These are phyloP conservation scores for Leptographium lundbergii DNA, from an alignment of 2,329 filamentous ascomycete species.

Conservation along the genomic window DNA sequence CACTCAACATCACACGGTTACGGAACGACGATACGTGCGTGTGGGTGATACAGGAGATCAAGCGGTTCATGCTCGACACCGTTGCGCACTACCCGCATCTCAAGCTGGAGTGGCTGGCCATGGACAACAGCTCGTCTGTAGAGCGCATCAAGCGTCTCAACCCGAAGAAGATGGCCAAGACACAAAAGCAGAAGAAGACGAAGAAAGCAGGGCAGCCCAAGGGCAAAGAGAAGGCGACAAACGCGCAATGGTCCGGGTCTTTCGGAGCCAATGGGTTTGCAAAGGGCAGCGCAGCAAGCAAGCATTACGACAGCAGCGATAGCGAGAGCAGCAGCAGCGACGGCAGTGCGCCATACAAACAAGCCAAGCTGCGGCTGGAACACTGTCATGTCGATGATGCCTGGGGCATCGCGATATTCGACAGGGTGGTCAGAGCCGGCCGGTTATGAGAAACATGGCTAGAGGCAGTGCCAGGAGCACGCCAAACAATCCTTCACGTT, in stretches of 20 bases:
- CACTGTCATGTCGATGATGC: conserved; percentile 30
- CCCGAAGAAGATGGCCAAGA: conserved; percentile 20
- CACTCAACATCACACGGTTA: conserved; percentile 42
- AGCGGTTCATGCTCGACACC: conserved; percentile 46
- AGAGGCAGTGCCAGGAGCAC: not conserved
- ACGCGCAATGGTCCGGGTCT: not conserved
- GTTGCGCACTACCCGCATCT: conserved; percentile 41
- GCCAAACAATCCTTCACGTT: too few species aligned
- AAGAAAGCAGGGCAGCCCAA: conserved; percentile 18
- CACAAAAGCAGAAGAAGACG: conserved; percentile 14
- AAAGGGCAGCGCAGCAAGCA: conserved; percentile 13
- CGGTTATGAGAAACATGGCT: conserved; percentile 20
- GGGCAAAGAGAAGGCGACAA: conserved; percentile 20
- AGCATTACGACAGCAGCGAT: conserved; percentile 9
- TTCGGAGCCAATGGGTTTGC: not conserved
- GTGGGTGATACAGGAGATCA: conserved; percentile 43
- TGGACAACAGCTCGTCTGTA: conserved; percentile 35
- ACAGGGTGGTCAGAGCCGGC: conserved; percentile 39
- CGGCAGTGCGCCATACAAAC: conserved; percentile 5
- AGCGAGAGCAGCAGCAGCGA: conserved; percentile 7
- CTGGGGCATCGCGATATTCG: conserved; percentile 40
- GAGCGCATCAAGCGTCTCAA: conserved; percentile 31
- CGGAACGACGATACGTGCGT: conserved; percentile 43
- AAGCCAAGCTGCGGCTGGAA: conserved; percentile 25
- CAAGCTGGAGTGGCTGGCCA: conserved; percentile 46